A percentile compares a stretch with the other conserved stretches of the same genome.
These are phyloP conservation scores for Kernera saxatilis DNA, from an alignment of 345 rosid species.

Conservation along the genomic window DNA sequence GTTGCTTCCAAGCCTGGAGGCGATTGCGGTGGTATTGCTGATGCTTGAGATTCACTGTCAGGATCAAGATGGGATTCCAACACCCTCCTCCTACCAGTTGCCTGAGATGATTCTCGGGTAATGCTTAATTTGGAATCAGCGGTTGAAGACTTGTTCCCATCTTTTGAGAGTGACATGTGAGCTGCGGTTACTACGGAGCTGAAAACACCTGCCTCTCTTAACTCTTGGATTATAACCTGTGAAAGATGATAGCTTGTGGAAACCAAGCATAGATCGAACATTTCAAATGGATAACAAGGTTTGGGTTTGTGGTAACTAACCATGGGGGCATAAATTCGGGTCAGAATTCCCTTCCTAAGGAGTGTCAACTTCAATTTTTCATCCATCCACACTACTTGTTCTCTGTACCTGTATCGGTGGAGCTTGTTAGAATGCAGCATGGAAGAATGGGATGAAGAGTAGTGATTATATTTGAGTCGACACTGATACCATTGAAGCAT, in stretches of 20 bases:
- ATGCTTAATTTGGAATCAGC: neutral
- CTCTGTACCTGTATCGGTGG: conserved; percentile 54
- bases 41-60: conserved; percentile 7
- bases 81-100: conserved; percentile 20
- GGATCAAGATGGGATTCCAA: conserved; percentile 17
- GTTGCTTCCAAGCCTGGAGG: conserved; percentile 31
- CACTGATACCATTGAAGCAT: conserved; percentile 72
- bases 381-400: conserved; percentile 79
- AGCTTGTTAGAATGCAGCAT: conserved; percentile 1
- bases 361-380: conserved; percentile 53
- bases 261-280: conserved; percentile 20
- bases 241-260: neutral
- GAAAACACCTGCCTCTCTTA: conserved; percentile 74
- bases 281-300: neutral
- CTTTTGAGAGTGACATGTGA: conserved; percentile 7
- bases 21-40: conserved; percentile 24
- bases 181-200: conserved; percentile 43
- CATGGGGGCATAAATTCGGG: conserved; percentile 81
- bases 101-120: conserved; percentile 20
- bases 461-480: neutral
- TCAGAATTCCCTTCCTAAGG: conserved; percentile 66
- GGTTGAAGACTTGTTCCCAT: conserved; percentile 11
- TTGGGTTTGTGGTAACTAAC: conserved; percentile 36
- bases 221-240: conserved; percentile 75
- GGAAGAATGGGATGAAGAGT: neutral